Evolutionary conservation across 257 asterid species (phyloP).

Genomic region (Cinchona pubescens): DNA sequence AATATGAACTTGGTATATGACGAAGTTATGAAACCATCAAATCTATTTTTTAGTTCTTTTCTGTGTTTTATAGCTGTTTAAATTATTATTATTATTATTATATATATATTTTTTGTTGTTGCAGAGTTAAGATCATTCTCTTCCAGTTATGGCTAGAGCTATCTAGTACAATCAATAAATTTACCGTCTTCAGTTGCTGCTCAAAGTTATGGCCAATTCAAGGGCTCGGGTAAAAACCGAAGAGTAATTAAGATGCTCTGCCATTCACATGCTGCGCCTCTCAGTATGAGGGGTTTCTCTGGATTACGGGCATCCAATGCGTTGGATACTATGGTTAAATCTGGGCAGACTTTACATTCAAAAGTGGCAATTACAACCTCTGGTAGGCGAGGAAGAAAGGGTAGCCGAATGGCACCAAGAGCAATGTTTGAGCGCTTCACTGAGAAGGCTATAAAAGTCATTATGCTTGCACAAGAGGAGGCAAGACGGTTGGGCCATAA

Average conservation of each 20-base stretch:
- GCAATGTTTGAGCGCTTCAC: conserved; percentile 99
- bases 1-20: neutral
- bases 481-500: conserved; percentile 96
- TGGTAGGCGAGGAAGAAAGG: conserved; percentile 47
- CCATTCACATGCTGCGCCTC: conserved; percentile 36
- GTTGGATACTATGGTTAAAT: conserved; percentile 50
- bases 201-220: conserved; percentile 44
- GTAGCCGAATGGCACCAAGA: conserved; percentile 50
- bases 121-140: conserved; percentile 34
- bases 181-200: conserved; percentile 55
- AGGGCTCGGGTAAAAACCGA: conserved; percentile 44
- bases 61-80: neutral
- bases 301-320: conserved; percentile 77
- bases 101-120: neutral
- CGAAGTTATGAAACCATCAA: neutral
- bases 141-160: conserved; percentile 67
- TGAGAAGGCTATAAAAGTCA: conserved; percentile 91
- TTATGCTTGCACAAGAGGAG: conserved; percentile 99
- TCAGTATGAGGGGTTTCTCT: conserved; percentile 46
- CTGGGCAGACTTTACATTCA: conserved; percentile 55
- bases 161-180: conserved; percentile 63
- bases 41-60: neutral
- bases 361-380: conserved; percentile 53
- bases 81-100: too few relatives aligned
- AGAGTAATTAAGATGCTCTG: conserved; percentile 53